phyloP scores from a whole-genome alignment of 2,329 filamentous ascomycete genomes.

The Lecanicillium sp. region DNA sequence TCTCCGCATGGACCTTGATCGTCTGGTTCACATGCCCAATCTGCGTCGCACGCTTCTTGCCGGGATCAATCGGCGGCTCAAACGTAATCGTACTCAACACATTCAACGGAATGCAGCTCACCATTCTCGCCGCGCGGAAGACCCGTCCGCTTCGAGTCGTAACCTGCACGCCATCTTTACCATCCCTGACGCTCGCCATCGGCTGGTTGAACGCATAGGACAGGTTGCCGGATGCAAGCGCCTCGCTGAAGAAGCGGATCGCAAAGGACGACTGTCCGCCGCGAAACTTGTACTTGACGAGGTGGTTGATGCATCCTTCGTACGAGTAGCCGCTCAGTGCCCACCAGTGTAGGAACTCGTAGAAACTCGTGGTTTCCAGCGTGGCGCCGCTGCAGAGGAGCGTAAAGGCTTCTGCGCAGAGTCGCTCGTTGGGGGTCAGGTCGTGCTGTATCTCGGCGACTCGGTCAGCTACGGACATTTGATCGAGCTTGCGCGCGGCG shows the following conservation, averaged over 20 bases:
- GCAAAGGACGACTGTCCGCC: slow-evolving; percentile 37
- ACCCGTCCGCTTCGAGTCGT: slow-evolving; percentile 20
- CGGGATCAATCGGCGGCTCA: slow-evolving; percentile 26
- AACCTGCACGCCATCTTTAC: slow-evolving; percentile 20
- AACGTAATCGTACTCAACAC: slow-evolving; percentile 32
- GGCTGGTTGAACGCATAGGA: slow-evolving; percentile 32
- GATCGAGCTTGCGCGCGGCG: slow-evolving; percentile 26
- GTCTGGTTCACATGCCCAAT: slow-evolving; percentile 36
- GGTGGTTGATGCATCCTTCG: slow-evolving; percentile 27
- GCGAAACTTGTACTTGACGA: slow-evolving; percentile 32
- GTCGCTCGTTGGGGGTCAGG: slow-evolving; percentile 31
- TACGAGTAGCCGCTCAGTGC: slow-evolving; percentile 32
- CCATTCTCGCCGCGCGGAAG: slow-evolving; percentile 22
- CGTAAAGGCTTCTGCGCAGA: slow-evolving; percentile 30
- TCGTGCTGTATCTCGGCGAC: slow-evolving; percentile 29
- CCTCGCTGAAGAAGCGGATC: slow-evolving; percentile 35
- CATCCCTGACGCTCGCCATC: slow-evolving; percentile 22
- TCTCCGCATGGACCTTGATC: slow-evolving; percentile 37
- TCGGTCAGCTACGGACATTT: slow-evolving; percentile 32
- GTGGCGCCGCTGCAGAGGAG: slow-evolving; percentile 33
- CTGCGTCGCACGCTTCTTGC: slow-evolving; percentile 25
- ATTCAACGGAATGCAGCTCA: slow-evolving; percentile 36
- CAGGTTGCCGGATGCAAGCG: slow-evolving; percentile 26
- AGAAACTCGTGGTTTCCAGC: slow-evolving; percentile 33
- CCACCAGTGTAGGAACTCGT: slow-evolving; percentile 41